Evolutionary conservation across 192 early-diverging fungal species (phyloP), one percentile per base, ranked within the genome.

Genomic region (Backusella parvicylindrica): DNA sequence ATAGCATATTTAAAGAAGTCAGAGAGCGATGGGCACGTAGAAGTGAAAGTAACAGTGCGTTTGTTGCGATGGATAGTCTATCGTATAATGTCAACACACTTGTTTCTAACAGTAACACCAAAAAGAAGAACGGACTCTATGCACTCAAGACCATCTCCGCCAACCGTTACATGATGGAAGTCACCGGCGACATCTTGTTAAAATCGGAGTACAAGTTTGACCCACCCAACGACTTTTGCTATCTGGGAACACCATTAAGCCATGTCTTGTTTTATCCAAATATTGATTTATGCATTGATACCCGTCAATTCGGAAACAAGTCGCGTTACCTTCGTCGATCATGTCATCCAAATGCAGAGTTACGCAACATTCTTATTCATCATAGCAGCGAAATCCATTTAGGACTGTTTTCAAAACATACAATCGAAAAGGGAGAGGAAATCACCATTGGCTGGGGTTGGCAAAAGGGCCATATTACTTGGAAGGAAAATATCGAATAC

Each of bases 401-500:
- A 1, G 93, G 90, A 6, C 71, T 94, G 12, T 93, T 93, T 86
- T 79, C 92, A 21, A 80, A 83, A 18, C 83, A 85, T 31, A 49
- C 68, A 0, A 88, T 94, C 11, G 77, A 70, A 38, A 82, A 87
- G 28, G 90, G 88, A 64, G 84, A 91, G 53, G 92, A 94, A 74
- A 85, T 94, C 64, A 93, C 91, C 6, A 41, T 92, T 8, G 87
- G 83, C 13, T 93, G 92, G 92, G 79, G 87, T n/a, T 93, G 91
- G 91, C 87, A 91, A 49, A 63, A 66, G 13, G 84, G 84, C 8
- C 86, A 87, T 72, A 56, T 73, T 30, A 81, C 82, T 3, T 75
- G 83, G 40, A 76, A 79, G 63, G 63, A 82, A 3, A 76, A 60
- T 28, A 23, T 60, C 53, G 53, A 79, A 28, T 65, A 53, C 16